phyloP scores from a whole-genome alignment of 108 stramenopile genomes.

The Stephanodiscus minutulus region DNA sequence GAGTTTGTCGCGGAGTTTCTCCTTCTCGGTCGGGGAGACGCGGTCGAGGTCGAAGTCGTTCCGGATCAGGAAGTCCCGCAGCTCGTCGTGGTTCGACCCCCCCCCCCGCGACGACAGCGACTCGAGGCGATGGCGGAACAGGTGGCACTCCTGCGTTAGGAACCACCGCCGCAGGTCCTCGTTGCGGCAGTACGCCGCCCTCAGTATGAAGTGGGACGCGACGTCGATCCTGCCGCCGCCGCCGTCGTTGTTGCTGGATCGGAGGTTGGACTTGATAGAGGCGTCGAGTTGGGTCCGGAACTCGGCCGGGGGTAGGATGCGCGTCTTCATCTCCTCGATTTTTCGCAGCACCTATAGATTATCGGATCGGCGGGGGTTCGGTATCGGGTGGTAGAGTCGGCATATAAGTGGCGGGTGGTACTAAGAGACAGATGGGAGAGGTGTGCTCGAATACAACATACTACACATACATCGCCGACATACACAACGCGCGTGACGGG shows the following conservation, averaged over 20 bases:
- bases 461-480: too few species aligned
- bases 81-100: slow-evolving; percentile 13
- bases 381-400: too few species aligned
- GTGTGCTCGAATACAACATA: too few species aligned
- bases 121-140: slow-evolving; percentile 90
- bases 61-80: slow-evolving; percentile 59
- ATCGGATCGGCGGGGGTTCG: too few species aligned
- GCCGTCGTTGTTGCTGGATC: background rate
- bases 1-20: slow-evolving; percentile 35
- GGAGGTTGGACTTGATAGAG: slow-evolving; percentile 39
- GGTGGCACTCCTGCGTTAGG: slow-evolving; percentile 77
- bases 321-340: slow-evolving; percentile 89
- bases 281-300: slow-evolving; percentile 40
- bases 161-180: slow-evolving; percentile 93
- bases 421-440: too few species aligned
- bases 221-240: too few species aligned
- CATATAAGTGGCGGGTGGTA: too few species aligned
- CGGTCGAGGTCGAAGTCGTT: slow-evolving; percentile 68
- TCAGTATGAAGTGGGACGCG: slow-evolving; percentile 95
- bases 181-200: slow-evolving; percentile 92
- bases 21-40: slow-evolving; percentile 60
- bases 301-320: slow-evolving; percentile 52
- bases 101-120: background rate
- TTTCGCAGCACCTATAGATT: slow-evolving; percentile 91
- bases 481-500: too few species aligned